Evolutionary conservation across 257 asterid genomes (phyloP).

Genomic region (Datura wrightii): DNA sequence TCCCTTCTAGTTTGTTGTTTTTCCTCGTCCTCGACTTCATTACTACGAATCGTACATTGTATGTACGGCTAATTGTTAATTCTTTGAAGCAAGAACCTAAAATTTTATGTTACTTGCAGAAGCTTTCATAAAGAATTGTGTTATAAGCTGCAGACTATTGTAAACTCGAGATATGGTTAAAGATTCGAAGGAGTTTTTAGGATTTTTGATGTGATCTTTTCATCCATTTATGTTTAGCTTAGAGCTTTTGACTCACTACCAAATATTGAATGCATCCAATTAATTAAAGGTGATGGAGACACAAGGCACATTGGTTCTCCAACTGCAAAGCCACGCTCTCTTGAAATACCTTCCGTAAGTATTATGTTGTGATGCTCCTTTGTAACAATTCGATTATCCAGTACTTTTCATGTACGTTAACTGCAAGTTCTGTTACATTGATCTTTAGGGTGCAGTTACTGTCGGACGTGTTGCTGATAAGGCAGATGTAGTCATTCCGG

Average conservation of each 20-base stretch:
- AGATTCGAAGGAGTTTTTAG: background rate
- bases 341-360: conserved; percentile 78
- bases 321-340: conserved; percentile 66
- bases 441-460: conserved; percentile 58
- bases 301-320: conserved; percentile 75
- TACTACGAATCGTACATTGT: background rate
- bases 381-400: background rate
- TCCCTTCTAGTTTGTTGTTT: background rate
- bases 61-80: background rate
- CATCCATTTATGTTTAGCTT: background rate
- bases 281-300: conserved; percentile 79
- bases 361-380: background rate
- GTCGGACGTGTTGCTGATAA: conserved; percentile 76
- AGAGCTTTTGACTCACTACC: background rate
- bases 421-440: background rate
- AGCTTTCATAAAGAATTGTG: background rate
- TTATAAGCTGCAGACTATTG: background rate
- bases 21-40: background rate
- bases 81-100: background rate
- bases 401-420: background rate
- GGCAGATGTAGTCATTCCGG: conserved; percentile 76
- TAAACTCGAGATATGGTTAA: background rate
- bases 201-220: background rate
- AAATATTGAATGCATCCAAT: background rate
- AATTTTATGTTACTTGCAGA: background rate